Percentiles rank a stretch among this genome's conserved stretches.
Conservation (phyloP, 208 protist species). For the Acanthamoeba culbertsoni region DNA sequence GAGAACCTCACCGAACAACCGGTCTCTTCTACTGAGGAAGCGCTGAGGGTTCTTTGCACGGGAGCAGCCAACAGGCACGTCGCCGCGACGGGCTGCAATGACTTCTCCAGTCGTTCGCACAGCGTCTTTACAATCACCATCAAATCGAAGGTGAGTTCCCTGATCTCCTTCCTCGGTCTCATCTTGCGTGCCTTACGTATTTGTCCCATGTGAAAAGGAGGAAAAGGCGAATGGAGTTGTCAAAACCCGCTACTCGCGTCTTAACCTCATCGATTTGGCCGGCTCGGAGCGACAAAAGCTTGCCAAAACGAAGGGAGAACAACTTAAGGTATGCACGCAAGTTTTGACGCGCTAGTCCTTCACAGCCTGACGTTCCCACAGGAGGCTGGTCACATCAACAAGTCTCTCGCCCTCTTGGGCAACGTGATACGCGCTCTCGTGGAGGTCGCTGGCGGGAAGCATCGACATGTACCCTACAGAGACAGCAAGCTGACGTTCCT, state of each 20-base stretch:
- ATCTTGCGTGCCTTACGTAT: background rate
- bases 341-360: background rate
- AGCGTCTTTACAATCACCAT: constrained; percentile 73
- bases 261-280: constrained; percentile 75
- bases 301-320: constrained; percentile 43
- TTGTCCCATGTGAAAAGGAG: background rate
- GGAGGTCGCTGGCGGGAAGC: constrained; percentile 40
- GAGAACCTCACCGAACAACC: constrained; percentile 63
- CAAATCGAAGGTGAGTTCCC: constrained; percentile 43
- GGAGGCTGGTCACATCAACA: constrained; percentile 71
- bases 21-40: background rate
- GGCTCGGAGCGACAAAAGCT: constrained; percentile 72
- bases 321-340: constrained; percentile 5
- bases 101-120: constrained; percentile 64
- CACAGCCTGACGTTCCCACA: background rate
- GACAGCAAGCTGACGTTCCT: constrained; percentile 73
- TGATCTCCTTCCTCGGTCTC: background rate
- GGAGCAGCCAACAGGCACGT: constrained; percentile 62
- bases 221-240: constrained; percentile 11
- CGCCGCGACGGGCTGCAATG: constrained; percentile 69
- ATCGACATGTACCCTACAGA: constrained; percentile 64
- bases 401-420: constrained; percentile 67
- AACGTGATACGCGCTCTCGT: constrained; percentile 68
- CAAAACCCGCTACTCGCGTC: constrained; percentile 19
- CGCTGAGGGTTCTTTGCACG: background rate